A percentile compares a stretch with the other conserved stretches of the same genome.
Conservation (phyloP, 805 yeast genomes). For the Zygoascus biomembranicola region DNA sequence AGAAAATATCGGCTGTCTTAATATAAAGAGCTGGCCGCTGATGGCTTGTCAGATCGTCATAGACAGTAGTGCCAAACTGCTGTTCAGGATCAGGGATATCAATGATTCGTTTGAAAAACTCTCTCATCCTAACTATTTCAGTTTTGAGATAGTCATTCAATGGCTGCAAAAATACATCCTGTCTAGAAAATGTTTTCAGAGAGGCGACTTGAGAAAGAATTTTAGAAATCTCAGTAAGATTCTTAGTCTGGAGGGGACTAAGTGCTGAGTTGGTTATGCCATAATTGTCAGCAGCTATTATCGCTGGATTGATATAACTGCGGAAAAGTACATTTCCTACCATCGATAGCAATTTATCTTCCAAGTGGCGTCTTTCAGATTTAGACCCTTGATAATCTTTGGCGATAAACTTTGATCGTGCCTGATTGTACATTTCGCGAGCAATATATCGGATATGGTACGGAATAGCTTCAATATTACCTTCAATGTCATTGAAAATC, state of each 20-base stretch:
- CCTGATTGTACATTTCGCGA: constrained; percentile 29
- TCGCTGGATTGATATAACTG: constrained; percentile 30
- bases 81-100: constrained; percentile 49
- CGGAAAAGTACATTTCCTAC: constrained; percentile 48
- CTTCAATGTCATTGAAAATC: constrained; percentile 45
- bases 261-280: constrained; percentile 38
- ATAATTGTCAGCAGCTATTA: constrained; percentile 35
- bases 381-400: constrained; percentile 3
- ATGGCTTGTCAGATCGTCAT: constrained; percentile 59
- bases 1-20: constrained; percentile 29
- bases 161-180: constrained; percentile 67
- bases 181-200: constrained; percentile 55
- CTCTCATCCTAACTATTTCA: constrained; percentile 39
- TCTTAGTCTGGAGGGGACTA: constrained; percentile 36
- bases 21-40: constrained; percentile 33
- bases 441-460: constrained; percentile 50
- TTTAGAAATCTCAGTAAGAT: constrained; percentile 48
- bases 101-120: constrained; percentile 40
- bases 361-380: constrained; percentile 25
- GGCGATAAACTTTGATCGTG: constrained; percentile 14
- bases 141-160: constrained; percentile 61
- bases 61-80: constrained; percentile 52
- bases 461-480: constrained; percentile 41
- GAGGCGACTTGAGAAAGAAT: constrained; percentile 58
- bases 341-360: constrained; percentile 52